phyloP scores from a whole-genome alignment of 1,284 basidiomycete genomes.

The Neotropicomus parvogracilis region DNA sequence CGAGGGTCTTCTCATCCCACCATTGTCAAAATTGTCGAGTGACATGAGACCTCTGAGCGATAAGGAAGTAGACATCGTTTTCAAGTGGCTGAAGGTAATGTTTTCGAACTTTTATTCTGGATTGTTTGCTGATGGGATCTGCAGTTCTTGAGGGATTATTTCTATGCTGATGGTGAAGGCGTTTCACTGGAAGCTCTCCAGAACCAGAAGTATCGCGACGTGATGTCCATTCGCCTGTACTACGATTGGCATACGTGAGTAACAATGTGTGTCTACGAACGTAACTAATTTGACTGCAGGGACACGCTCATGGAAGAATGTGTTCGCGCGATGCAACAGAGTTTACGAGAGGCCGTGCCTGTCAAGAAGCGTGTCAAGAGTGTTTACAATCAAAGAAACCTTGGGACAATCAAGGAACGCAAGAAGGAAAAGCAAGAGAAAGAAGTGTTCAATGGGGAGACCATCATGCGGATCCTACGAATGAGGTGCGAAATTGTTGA shows the following conservation, averaged over 20 bases:
- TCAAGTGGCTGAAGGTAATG: conserved; percentile 91
- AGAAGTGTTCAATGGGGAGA: conserved; percentile 71
- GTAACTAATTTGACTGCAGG: conserved; percentile 37
- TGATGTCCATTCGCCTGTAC: conserved; percentile 85
- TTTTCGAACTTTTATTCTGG: background rate
- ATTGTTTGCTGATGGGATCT: conserved; percentile 5
- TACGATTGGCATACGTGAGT: conserved; percentile 90
- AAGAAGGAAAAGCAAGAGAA: conserved; percentile 88
- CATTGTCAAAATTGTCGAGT: conserved; percentile 84
- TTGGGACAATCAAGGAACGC: conserved; percentile 93
- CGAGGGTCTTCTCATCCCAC: conserved; percentile 89
- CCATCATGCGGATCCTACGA: conserved; percentile 86
- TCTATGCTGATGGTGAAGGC: conserved; percentile 91
- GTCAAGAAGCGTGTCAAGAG: conserved; percentile 88
- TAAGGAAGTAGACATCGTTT: conserved; percentile 96
- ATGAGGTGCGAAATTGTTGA: conserved; percentile 67
- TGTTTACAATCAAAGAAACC: conserved; percentile 83
- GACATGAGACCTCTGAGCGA: conserved; percentile 89
- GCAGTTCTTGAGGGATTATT: conserved; percentile 91
- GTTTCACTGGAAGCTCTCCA: conserved; percentile 87
- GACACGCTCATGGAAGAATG: conserved; percentile 96
- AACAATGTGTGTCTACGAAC: background rate
- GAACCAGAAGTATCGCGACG: conserved; percentile 93
- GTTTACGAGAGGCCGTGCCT: conserved; percentile 67
- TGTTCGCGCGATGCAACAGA: conserved; percentile 87